phyloP scores from a whole-genome alignment of 2,329 filamentous ascomycete species.

The Emmonsiellopsis sp. region DNA sequence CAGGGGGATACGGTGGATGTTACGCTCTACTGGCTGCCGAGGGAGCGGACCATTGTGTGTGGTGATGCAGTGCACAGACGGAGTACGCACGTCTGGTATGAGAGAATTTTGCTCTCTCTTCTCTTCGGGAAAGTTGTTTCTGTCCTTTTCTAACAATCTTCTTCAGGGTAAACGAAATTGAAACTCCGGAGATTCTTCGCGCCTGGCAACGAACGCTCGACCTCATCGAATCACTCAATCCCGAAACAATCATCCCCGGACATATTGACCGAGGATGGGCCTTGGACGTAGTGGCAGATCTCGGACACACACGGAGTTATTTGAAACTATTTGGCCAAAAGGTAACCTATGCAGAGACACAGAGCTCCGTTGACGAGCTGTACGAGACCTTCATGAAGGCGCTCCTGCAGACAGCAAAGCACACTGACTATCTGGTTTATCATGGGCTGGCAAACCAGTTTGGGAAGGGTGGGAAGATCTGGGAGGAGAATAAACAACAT shows the following conservation, averaged over 20 bases:
- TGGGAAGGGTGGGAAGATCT: constrained; percentile 20
- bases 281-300: constrained; percentile 17
- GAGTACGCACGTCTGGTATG: constrained; percentile 22
- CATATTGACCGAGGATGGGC: constrained; percentile 21
- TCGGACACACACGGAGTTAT: constrained; percentile 21
- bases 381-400: constrained; percentile 20
- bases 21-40: constrained; percentile 22
- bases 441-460: constrained; percentile 22
- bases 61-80: constrained; percentile 22
- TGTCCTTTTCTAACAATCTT: background rate
- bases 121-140: background rate
- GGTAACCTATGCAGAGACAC: constrained; percentile 17
- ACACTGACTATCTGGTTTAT: constrained; percentile 26
- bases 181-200: constrained; percentile 17
- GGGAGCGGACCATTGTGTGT: constrained; percentile 17
- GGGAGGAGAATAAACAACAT: constrained; percentile 26
- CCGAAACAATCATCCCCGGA: constrained; percentile 20
- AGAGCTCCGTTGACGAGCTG: constrained; percentile 19
- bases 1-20: constrained; percentile 24
- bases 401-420: constrained; percentile 21
- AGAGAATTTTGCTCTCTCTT: constrained; percentile 2
- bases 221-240: constrained; percentile 19
- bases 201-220: constrained; percentile 18
- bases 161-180: constrained; percentile 19
- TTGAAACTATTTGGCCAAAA: constrained; percentile 19